Evolutionary conservation across 2,329 filamentous ascomycete genomes (phyloP).

Genomic region (Xylaria sp.): DNA sequence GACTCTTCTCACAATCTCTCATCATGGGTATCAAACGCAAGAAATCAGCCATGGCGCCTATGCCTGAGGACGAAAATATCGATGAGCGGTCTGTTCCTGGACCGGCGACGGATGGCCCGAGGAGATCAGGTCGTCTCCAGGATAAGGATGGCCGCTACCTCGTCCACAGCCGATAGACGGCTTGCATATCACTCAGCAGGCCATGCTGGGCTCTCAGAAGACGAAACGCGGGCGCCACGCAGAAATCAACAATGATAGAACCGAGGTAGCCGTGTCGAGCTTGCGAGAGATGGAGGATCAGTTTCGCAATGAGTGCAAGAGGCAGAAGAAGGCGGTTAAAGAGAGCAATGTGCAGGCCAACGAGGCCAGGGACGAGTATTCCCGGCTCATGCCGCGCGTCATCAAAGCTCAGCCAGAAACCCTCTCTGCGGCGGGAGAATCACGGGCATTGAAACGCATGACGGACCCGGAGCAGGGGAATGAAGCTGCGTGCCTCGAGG

Average conservation of each 20-base stretch:
- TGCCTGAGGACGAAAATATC: conserved; percentile 7
- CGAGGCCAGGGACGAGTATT: conserved; percentile 43
- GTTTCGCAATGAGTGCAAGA: conserved; percentile 51
- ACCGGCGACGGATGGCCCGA: conserved; percentile 2
- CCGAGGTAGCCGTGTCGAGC: conserved; percentile 51
- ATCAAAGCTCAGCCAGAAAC: conserved; percentile 19
- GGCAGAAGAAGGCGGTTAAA: conserved; percentile 54
- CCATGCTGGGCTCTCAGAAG: neutral
- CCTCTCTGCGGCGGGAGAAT: conserved; percentile 8
- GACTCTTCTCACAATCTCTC: neutral
- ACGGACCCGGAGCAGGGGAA: neutral
- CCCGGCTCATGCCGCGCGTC: conserved; percentile 39
- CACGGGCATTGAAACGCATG: neutral
- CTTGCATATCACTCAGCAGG: neutral
- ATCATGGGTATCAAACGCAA: conserved; percentile 51
- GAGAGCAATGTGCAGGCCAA: conserved; percentile 35
- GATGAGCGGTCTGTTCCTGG: conserved; percentile 8
- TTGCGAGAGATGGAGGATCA: conserved; percentile 56
- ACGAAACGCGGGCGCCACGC: conserved; percentile 13
- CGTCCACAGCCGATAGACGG: neutral
- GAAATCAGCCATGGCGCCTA: conserved; percentile 34
- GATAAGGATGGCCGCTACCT: conserved; percentile 20
- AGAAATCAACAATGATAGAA: conserved; percentile 33
- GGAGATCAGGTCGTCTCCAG: conserved; percentile 35
- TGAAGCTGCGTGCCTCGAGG: neutral